Evolutionary conservation across 805 yeast species (phyloP), one percentile per base, ranked within the genome.

Genomic region (Starmera pachycereana): DNA sequence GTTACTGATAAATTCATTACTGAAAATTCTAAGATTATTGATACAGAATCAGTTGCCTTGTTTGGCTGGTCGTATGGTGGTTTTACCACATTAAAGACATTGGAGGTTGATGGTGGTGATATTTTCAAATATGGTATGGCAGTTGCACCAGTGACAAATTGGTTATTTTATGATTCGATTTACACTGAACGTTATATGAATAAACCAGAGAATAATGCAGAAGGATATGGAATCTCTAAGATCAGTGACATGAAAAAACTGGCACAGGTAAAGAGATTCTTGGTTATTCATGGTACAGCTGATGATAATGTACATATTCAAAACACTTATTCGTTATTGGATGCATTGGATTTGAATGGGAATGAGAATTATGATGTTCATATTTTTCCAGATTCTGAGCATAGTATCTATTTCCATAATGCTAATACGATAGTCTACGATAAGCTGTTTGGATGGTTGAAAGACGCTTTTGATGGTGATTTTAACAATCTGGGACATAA

Each of bases 1-100:
- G 95, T 92, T 1, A 95, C 95, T 0, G 60, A 72, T 37, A 65
- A 64, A 34, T 78, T 75, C 53, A 66, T 81, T 4, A 39, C 38
- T 8, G 59, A 60, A 1, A 71, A 69, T 46, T 44, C 66, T 6
- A 51, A 44, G 0, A 88, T 77, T 52, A 82, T 92, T 33, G 83
- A 88, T 54, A 54, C 63, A 13, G 65, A 69, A 4, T 71, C 73
- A 44, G 78, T 86, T 8, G 94, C 95, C 0, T 72, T 90, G 43
- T 92, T 97, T 95, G 98, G 98, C 12, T 92, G 98, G 98, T 84
- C 95, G 12, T 92, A 90, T 56, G 98, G 98, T 37, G 98, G 98
- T 0, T 92, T 78, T 57, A 72, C 88, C 63, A 87, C 98, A 0
- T 68, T 92, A 47, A 90, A 89, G 62, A 82, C 95, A 0, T 63